A percentile compares a stretch with the other conserved stretches of the same genome.
Conservation (phyloP, 2,329 filamentous ascomycete species). For the Colletotrichum sp. region DNA sequence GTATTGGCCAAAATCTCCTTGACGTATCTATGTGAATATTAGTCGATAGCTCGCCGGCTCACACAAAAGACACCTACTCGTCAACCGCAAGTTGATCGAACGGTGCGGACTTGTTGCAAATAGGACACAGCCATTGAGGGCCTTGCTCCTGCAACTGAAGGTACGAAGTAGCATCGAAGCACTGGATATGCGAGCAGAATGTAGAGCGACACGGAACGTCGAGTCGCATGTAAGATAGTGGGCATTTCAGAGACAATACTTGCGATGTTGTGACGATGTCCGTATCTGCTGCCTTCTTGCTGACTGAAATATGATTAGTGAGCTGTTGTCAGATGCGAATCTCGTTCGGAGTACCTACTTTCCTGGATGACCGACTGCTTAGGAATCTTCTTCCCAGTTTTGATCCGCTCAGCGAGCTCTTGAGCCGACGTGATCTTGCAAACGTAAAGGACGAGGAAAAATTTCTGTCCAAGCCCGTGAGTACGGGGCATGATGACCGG, state of each 20-base stretch:
- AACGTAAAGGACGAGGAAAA: conserved; percentile 74
- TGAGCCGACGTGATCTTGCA: conserved; percentile 76
- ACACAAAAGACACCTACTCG: conserved; percentile 61
- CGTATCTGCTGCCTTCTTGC: conserved; percentile 79
- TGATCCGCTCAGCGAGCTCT: conserved; percentile 72
- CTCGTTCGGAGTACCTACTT: conserved; percentile 58
- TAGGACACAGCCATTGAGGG: conserved; percentile 94
- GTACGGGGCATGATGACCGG: neutral
- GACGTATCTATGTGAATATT: conserved; percentile 64
- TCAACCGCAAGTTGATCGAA: conserved; percentile 88
- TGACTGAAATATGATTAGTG: conserved; percentile 60
- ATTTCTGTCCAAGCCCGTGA: conserved; percentile 59
- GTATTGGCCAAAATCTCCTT: conserved; percentile 84
- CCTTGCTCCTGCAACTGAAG: conserved; percentile 94
- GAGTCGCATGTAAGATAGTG: conserved; percentile 85
- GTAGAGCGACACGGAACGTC: conserved; percentile 79
- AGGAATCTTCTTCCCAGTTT: conserved; percentile 72
- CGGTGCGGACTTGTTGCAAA: conserved; percentile 83
- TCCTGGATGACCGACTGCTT: conserved; percentile 84
- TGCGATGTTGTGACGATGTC: conserved; percentile 91
- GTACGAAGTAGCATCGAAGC: conserved; percentile 93
- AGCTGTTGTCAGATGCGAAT: neutral
- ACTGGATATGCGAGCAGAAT: conserved; percentile 87
- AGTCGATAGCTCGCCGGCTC: conserved; percentile 5
- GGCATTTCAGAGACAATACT: conserved; percentile 90